phyloP scores from a whole-genome alignment of 2,329 filamentous ascomycete species.

The Calycina herbarum region DNA sequence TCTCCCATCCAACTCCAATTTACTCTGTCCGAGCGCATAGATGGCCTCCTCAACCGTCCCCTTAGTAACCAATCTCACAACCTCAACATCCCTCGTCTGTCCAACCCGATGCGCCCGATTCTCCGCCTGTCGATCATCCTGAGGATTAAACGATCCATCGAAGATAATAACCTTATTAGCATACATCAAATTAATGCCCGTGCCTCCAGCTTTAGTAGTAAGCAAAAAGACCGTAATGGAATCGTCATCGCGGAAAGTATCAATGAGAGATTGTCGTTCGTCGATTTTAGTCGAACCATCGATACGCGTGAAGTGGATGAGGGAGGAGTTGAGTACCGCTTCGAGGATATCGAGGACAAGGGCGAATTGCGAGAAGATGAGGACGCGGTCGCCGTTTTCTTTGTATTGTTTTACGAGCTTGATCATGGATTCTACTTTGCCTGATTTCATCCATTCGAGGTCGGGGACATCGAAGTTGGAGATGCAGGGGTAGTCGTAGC shows the following conservation, averaged over 20 bases:
- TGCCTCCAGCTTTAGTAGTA: slow-evolving; percentile 92
- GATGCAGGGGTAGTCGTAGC: slow-evolving; percentile 56
- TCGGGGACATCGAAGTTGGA: slow-evolving; percentile 56
- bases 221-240: slow-evolving; percentile 88
- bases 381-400: slow-evolving; percentile 77
- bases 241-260: slow-evolving; percentile 76
- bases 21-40: slow-evolving; percentile 85
- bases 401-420: slow-evolving; percentile 73
- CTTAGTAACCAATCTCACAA: slow-evolving; percentile 78
- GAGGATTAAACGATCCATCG: slow-evolving; percentile 95
- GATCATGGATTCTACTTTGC: slow-evolving; percentile 82
- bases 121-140: slow-evolving; percentile 97
- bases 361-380: slow-evolving; percentile 93
- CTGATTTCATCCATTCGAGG: slow-evolving; percentile 61
- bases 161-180: slow-evolving; percentile 99
- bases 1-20: slow-evolving; percentile 81
- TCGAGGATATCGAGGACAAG: slow-evolving; percentile 88
- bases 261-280: slow-evolving; percentile 82
- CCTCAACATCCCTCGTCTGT: slow-evolving; percentile 86
- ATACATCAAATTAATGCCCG: slow-evolving; percentile 91
- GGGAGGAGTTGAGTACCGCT: slow-evolving; percentile 71
- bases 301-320: slow-evolving; percentile 78
- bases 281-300: slow-evolving; percentile 82
- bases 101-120: slow-evolving; percentile 95
- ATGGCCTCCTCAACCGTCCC: slow-evolving; percentile 93